Evolutionary conservation across 345 rosid genomes (phyloP).

Genomic region (Noccaea bulbosa): DNA sequence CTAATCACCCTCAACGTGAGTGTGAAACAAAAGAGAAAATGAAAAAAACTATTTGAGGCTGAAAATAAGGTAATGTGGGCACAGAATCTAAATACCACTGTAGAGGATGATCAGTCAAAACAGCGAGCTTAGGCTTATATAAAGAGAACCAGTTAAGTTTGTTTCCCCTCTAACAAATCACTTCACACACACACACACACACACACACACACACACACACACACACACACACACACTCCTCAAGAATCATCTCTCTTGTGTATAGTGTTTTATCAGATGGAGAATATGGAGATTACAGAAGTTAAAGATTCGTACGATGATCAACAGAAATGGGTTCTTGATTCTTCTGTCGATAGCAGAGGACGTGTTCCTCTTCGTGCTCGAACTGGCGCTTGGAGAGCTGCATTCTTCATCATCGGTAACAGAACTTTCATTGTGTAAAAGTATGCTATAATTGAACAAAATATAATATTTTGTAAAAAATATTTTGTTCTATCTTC

Average conservation of each 20-base stretch:
- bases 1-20: slow-evolving; percentile 1
- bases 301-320: slow-evolving; percentile 38
- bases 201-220: slow-evolving; percentile 5
- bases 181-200: slow-evolving; percentile 13
- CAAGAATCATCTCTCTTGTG: slow-evolving; percentile 7
- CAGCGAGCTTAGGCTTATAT: slow-evolving; percentile 21
- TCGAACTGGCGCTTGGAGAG: slow-evolving; percentile 77
- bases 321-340: slow-evolving; percentile 65
- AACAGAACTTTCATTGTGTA: not conserved
- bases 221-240: slow-evolving; percentile 13
- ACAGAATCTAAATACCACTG: slow-evolving; percentile 22
- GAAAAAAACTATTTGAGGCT: slow-evolving; percentile 14
- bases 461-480: slow-evolving; percentile 2
- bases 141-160: slow-evolving; percentile 17
- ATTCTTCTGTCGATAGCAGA: slow-evolving; percentile 62
- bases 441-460: slow-evolving; percentile 12
- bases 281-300: slow-evolving; percentile 13
- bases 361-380: slow-evolving; percentile 63
- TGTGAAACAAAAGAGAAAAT: slow-evolving; percentile 21
- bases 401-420: slow-evolving; percentile 74
- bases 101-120: slow-evolving; percentile 23
- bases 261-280: slow-evolving; percentile 31
- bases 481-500: slow-evolving; percentile 18
- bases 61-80: slow-evolving; percentile 21
- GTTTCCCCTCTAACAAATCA: slow-evolving; percentile 33